These are phyloP conservation scores for Komagataella kurtzmanii DNA, from an alignment of 805 yeast species.

Conservation along the genomic window DNA sequence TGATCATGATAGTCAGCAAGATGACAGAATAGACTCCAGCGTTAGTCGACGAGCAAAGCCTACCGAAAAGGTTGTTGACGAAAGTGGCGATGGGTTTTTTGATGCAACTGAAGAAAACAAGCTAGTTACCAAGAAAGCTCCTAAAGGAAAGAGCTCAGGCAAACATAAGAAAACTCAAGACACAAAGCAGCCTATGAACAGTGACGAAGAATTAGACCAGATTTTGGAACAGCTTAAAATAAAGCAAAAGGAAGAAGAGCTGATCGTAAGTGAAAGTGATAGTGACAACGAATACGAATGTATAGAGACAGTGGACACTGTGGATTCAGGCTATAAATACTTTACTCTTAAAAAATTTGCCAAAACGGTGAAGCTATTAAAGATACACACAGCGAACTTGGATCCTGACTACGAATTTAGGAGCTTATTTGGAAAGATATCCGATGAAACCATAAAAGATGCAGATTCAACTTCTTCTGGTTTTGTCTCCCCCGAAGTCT, in stretches of 20 bases:
- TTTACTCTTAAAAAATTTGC: conserved; percentile 34
- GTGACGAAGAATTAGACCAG: conserved; percentile 47
- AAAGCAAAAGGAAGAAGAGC: conserved; percentile 9
- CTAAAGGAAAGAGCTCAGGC: conserved; percentile 5
- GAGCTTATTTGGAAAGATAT: conserved; percentile 56
- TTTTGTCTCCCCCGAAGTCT: conserved; percentile 53
- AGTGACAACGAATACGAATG: conserved; percentile 19
- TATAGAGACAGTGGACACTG: conserved; percentile 14
- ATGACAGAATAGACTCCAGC: neutral
- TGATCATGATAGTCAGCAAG: neutral
- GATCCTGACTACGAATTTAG: conserved; percentile 72
- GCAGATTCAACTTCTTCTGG: conserved; percentile 66
- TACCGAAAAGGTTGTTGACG: neutral
- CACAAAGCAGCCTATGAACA: conserved; percentile 13
- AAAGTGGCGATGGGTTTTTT: neutral
- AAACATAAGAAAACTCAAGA: conserved; percentile 9
- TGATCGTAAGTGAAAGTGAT: conserved; percentile 11
- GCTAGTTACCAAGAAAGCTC: neutral
- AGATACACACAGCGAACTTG: conserved; percentile 35
- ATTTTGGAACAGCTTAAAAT: conserved; percentile 30
- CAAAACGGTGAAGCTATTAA: conserved; percentile 24
- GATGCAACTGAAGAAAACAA: neutral
- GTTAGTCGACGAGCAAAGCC: neutral
- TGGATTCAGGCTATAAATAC: conserved; percentile 13
- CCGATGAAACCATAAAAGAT: conserved; percentile 56